These are phyloP conservation scores for Chalciporus sphaerocephalus DNA, from an alignment of 768 basidiomycete species.

Conservation along the genomic window DNA sequence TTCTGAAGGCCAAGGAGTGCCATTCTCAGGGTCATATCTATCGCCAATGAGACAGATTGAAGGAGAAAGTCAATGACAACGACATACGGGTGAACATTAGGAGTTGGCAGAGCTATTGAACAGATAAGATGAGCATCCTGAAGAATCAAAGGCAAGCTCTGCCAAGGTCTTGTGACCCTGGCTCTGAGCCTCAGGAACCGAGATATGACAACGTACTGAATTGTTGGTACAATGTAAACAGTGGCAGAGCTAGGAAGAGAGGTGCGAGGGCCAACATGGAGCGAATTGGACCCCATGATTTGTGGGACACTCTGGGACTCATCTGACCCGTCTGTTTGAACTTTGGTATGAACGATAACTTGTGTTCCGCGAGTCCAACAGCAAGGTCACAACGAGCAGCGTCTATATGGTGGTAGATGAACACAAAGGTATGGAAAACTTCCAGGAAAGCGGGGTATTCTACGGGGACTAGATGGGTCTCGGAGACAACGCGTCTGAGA, in stretches of 20 bases:
- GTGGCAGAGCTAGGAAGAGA: conserved; percentile 47
- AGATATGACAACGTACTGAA: conserved; percentile 35
- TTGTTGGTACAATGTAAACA: conserved; percentile 46
- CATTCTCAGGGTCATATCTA: conserved; percentile 47
- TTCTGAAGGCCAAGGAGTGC: conserved; percentile 69
- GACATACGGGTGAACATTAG: conserved; percentile 50
- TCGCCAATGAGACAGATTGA: neutral
- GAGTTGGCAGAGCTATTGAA: conserved; percentile 50
- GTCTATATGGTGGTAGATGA: no score
- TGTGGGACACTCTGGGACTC: conserved; percentile 6
- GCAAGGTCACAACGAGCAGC: no score
- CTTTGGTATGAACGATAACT: no score
- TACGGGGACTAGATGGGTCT: no score
- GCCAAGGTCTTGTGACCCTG: neutral
- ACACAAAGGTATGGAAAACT: no score
- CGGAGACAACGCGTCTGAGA: no score
- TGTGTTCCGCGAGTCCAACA: no score
- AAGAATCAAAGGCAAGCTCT: no score
- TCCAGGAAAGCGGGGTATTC: no score
- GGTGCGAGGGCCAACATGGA: conserved; percentile 55
- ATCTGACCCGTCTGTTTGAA: conserved; percentile 3
- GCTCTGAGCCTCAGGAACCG: neutral
- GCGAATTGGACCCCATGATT: conserved; percentile 58
- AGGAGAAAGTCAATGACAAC: neutral
- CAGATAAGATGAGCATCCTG: neutral